phyloP scores from a whole-genome alignment of 495 filamentous ascomycete genomes.

The Penicillium subrubescens region DNA sequence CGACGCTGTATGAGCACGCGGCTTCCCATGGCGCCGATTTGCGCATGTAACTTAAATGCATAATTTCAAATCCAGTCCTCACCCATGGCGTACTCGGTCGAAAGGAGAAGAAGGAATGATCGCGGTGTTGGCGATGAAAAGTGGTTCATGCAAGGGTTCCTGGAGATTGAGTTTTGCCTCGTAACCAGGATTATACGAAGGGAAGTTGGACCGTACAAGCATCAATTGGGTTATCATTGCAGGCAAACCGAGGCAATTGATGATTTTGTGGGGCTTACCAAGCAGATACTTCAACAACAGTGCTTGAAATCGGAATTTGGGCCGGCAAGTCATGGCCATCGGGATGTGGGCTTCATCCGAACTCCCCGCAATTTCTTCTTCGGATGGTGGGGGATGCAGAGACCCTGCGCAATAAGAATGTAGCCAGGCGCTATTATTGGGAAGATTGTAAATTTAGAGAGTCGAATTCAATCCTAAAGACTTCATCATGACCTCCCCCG shows the following conservation, averaged over 20 bases:
- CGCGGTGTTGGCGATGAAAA: background rate
- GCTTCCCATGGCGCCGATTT: constrained; percentile 5
- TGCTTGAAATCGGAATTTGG: background rate
- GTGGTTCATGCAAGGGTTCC: constrained; percentile 4
- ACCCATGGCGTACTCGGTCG: background rate
- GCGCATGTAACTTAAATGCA: background rate
- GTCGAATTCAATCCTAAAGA: background rate
- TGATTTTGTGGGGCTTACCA: background rate
- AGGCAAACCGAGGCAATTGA: background rate
- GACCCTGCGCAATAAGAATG: background rate
- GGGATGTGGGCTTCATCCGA: constrained; percentile 20
- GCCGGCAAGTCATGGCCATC: background rate
- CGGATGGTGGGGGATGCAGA: constrained; percentile 19
- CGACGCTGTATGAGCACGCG: constrained; percentile 19
- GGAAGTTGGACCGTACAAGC: background rate
- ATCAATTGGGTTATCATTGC: background rate
- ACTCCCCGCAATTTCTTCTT: background rate
- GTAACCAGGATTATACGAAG: background rate
- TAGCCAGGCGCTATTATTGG: background rate
- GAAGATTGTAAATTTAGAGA: too few species aligned
- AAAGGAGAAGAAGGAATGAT: background rate
- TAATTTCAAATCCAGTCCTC: background rate
- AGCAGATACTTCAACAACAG: background rate
- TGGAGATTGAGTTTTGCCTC: background rate
- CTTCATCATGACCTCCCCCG: constrained; percentile 27